These are phyloP conservation scores for Metarhizium sp. DNA, from an alignment of 2,329 filamentous ascomycete species.

Conservation along the genomic window DNA sequence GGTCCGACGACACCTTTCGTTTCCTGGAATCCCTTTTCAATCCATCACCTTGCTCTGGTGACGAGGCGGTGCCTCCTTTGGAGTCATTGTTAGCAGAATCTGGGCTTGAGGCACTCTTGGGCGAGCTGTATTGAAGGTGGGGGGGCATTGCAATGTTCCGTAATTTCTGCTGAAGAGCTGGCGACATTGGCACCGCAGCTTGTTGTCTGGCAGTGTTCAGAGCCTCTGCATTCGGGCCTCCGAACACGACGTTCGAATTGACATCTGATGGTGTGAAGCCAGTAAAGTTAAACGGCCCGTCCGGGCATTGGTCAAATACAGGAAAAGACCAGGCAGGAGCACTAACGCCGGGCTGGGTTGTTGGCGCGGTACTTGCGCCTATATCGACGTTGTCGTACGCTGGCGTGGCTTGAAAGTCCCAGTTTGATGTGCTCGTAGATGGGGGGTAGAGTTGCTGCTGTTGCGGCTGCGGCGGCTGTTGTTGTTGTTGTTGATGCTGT, in stretches of 20 bases:
- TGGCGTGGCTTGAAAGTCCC: slow-evolving; percentile 39
- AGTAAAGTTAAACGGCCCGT: slow-evolving; percentile 21
- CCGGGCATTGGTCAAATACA: slow-evolving; percentile 23
- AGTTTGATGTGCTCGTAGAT: slow-evolving; percentile 21
- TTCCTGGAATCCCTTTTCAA: slow-evolving; percentile 48
- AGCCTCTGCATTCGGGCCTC: slow-evolving; percentile 2
- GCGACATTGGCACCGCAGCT: slow-evolving; percentile 33
- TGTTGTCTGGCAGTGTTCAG: background rate
- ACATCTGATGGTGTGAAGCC: slow-evolving; percentile 22
- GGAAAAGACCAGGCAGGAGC: slow-evolving; percentile 25
- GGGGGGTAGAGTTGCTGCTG: slow-evolving; percentile 15
- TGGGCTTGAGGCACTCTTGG: slow-evolving; percentile 48
- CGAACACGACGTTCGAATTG: slow-evolving; percentile 25
- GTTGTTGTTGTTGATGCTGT: too few species aligned
- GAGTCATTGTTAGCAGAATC: slow-evolving; percentile 41
- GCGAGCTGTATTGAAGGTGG: slow-evolving; percentile 50
- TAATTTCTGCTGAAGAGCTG: slow-evolving; percentile 42
- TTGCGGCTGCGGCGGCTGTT: too few species aligned
- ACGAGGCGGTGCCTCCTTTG: slow-evolving; percentile 42
- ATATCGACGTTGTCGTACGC: slow-evolving; percentile 37
- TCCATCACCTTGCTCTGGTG: slow-evolving; percentile 43
- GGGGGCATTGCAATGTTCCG: slow-evolving; percentile 56
- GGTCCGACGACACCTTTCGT: slow-evolving; percentile 57
- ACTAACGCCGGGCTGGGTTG: slow-evolving; percentile 22
- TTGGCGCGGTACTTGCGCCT: slow-evolving; percentile 22